Base-by-base conservation (phyloP, 2,329 filamentous ascomycete genomes). In the Ophiostoma quercus region DNA sequence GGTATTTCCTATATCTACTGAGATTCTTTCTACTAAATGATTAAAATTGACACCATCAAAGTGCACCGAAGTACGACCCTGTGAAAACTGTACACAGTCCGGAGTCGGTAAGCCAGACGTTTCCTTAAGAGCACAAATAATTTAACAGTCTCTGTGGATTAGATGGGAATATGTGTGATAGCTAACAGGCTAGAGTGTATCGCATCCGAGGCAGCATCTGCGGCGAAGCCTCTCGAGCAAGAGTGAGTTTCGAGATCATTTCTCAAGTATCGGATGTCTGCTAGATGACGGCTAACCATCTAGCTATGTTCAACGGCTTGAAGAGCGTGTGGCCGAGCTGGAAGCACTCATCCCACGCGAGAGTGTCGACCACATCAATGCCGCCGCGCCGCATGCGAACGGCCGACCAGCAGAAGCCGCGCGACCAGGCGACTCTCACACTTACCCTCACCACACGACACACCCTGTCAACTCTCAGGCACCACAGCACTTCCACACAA, bases 61-160 rank as follows among this genome's bases (percentile, higher is more conserved):
- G 69, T 74, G 75, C 51, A 75, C 74, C 43, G 74, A 74, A 29
- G 63, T 62, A 7, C 70, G 75, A 3, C 75, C 75, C 3, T 75
- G 74, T 69, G 71, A 72, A 19, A 76, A 75, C 63, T 75, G 75
- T 68, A 72, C 71, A 65, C 73, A 73, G 67, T 74, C 74, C 1
- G 75, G 75, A 65, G 51, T 67, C 7, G 70, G 70, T 71, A 22
- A 6, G 67, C 9, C 25, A 41, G 43, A 5, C 5, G 14, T 47
- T 14, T 14, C 2, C 5, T 1, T 1, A 29, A 29, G 12, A 43
- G 12, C 41, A 43, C 14, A 39, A 39, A 2, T 0, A 2, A 39
- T 39, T 8, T 0, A 43, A 5, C 11, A 43, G 25, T 2, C 2
- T 3, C 12, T 43, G 0, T 14, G 5, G 1, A 16, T 12, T 43